phyloP scores from a whole-genome alignment of 345 rosid species.

The Pelargonium nanum region DNA sequence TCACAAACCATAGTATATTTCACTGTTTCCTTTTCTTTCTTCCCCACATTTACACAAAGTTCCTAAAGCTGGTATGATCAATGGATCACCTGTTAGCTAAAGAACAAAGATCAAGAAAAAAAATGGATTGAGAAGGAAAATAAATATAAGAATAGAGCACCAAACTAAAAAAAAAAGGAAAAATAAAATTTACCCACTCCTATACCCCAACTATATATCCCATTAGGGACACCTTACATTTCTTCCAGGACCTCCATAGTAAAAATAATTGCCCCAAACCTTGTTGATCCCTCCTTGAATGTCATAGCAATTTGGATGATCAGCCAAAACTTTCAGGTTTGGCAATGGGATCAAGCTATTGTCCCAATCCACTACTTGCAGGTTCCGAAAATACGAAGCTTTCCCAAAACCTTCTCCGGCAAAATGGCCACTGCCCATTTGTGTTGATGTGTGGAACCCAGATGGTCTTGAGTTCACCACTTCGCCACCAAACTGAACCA shows the following conservation, averaged over 20 bases:
- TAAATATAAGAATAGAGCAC: constrained; percentile 23
- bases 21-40: constrained; percentile 6
- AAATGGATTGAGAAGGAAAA: background rate
- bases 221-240: constrained; percentile 77
- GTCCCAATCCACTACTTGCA: constrained; percentile 93
- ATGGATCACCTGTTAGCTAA: constrained; percentile 25
- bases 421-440: constrained; percentile 98
- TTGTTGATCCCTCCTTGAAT: constrained; percentile 73
- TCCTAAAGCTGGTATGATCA: constrained; percentile 17
- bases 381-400: constrained; percentile 78
- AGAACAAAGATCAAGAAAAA: background rate
- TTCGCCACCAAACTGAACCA: constrained; percentile 97
- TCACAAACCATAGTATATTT: constrained; percentile 19
- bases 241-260: constrained; percentile 95
- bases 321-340: constrained; percentile 65
- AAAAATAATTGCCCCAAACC: constrained; percentile 92
- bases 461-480: constrained; percentile 54
- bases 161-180: constrained; percentile 4
- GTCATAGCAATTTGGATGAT: constrained; percentile 83
- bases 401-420: constrained; percentile 81
- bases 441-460: constrained; percentile 73
- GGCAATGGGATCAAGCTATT: constrained; percentile 67
- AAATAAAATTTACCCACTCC: constrained; percentile 6
- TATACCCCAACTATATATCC: constrained; percentile 8
- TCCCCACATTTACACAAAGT: constrained; percentile 11